Conservation (phyloP, 164 flowering plant genomes). For the Berberis thunbergii region DNA sequence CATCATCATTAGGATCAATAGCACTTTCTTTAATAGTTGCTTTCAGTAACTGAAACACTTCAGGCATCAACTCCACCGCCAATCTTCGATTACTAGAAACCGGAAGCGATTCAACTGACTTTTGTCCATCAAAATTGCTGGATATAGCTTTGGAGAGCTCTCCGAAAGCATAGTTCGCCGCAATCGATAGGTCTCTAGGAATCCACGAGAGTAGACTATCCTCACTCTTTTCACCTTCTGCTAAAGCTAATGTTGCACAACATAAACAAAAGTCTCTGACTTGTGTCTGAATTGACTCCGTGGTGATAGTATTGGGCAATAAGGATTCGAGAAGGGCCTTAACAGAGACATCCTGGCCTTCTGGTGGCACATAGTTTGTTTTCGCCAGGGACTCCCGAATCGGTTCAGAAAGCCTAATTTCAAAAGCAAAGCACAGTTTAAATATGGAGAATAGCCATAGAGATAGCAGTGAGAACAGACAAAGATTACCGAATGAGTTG, state of each 20-base stretch:
- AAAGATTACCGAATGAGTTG: slow-evolving; percentile 27
- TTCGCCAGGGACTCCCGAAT: slow-evolving; percentile 29
- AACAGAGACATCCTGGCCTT: slow-evolving; percentile 34
- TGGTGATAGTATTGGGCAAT: slow-evolving; percentile 21
- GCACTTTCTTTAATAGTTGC: slow-evolving; percentile 62
- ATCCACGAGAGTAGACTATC: slow-evolving; percentile 46
- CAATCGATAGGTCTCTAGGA: slow-evolving; percentile 32
- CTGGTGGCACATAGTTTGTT: slow-evolving; percentile 38
- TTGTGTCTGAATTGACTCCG: slow-evolving; percentile 10
- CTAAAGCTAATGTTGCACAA: slow-evolving; percentile 55
- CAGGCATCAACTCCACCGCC: slow-evolving; percentile 52
- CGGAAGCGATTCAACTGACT: slow-evolving; percentile 16
- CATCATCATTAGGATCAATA: slow-evolving; percentile 40
- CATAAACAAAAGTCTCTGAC: slow-evolving; percentile 53
- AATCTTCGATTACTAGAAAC: slow-evolving; percentile 36
- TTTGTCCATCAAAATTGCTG: slow-evolving; percentile 11
- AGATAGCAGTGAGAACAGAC: slow-evolving; percentile 11
- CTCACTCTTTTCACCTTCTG: slow-evolving; percentile 20
- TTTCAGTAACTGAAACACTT: slow-evolving; percentile 50
- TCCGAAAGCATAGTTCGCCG: slow-evolving; percentile 34
- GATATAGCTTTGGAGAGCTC: slow-evolving; percentile 31
- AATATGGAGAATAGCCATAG: not conserved
- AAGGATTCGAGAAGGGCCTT: slow-evolving; percentile 47
- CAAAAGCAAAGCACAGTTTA: not conserved
- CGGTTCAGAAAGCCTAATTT: slow-evolving; percentile 42